Conservation (phyloP, 2,329 filamentous ascomycete species). For the Aureobasidium sp. region DNA sequence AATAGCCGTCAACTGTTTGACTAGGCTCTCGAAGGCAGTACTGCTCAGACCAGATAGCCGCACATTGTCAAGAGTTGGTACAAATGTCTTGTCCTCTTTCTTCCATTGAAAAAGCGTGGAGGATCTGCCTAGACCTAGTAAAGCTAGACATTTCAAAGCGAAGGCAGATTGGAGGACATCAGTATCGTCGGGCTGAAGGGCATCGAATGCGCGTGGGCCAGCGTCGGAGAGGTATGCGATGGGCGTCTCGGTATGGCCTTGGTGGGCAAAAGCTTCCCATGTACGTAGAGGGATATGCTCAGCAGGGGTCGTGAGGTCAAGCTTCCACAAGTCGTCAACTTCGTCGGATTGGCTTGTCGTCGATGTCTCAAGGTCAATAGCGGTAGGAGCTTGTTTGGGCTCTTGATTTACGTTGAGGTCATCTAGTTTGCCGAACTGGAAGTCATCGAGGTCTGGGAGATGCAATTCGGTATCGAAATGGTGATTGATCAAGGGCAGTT, state of each 20-base stretch:
- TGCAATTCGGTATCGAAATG: conserved; percentile 18
- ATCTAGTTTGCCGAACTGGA: conserved; percentile 34
- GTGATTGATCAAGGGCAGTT: conserved; percentile 15
- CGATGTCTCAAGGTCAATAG: not conserved
- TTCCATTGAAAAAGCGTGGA: conserved; percentile 65
- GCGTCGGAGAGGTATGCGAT: conserved; percentile 60
- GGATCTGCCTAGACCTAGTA: conserved; percentile 62
- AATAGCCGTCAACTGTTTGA: conserved; percentile 34
- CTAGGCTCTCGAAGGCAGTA: conserved; percentile 46
- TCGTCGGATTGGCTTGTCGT: not conserved
- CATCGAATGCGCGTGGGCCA: conserved; percentile 59
- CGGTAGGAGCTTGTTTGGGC: not conserved
- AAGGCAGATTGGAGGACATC: conserved; percentile 33
- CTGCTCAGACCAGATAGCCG: conserved; percentile 47
- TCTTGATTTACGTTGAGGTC: conserved; percentile 27
- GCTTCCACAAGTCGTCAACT: conserved; percentile 36
- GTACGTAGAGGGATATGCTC: conserved; percentile 45
- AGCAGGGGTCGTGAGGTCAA: conserved; percentile 27
- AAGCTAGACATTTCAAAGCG: conserved; percentile 49
- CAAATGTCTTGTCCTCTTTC: conserved; percentile 46
- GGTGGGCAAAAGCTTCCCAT: conserved; percentile 60
- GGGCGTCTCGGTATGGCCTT: conserved; percentile 32
- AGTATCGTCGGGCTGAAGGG: conserved; percentile 40
- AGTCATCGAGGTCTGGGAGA: conserved; percentile 33
- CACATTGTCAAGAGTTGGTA: conserved; percentile 36